A percentile compares a stretch with the other conserved stretches of the same genome.
These are phyloP conservation scores for Mycena crocata DNA, from an alignment of 768 basidiomycete species.

Conservation along the genomic window DNA sequence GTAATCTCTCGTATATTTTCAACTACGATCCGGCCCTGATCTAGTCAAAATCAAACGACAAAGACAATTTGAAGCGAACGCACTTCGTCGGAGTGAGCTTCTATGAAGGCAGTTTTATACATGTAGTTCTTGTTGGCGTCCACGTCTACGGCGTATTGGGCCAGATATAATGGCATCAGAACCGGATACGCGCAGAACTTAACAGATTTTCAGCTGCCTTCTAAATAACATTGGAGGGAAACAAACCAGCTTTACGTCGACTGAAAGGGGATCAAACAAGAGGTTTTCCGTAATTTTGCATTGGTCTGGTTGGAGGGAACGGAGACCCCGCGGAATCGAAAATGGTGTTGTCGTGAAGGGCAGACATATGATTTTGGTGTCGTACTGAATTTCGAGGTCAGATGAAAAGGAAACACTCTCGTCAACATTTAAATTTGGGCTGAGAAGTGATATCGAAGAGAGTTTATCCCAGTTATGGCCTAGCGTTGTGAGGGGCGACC, in stretches of 20 bases:
- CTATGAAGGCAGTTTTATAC: slow-evolving; percentile 42
- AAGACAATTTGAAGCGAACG: slow-evolving; percentile 15
- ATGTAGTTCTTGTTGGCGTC: not conserved
- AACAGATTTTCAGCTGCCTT: not conserved
- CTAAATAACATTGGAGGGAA: slow-evolving; percentile 16
- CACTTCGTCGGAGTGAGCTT: slow-evolving; percentile 46
- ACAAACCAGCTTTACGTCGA: slow-evolving; percentile 58
- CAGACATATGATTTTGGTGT: slow-evolving; percentile 62
- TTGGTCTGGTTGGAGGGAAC: slow-evolving; percentile 48
- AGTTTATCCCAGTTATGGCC: slow-evolving; percentile 60
- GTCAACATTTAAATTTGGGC: slow-evolving; percentile 36
- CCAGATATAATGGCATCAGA: slow-evolving; percentile 72
- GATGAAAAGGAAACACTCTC: slow-evolving; percentile 60
- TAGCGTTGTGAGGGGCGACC: slow-evolving; percentile 33
- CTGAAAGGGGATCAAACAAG: slow-evolving; percentile 55
- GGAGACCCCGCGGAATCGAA: slow-evolving; percentile 53
- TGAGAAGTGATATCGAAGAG: slow-evolving; percentile 55
- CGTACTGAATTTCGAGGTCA: slow-evolving; percentile 60
- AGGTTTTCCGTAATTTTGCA: slow-evolving; percentile 51
- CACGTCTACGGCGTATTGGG: slow-evolving; percentile 54
- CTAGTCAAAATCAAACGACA: not conserved
- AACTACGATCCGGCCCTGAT: slow-evolving; percentile 22
- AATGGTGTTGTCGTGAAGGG: slow-evolving; percentile 70
- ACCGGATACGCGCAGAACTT: slow-evolving; percentile 73
- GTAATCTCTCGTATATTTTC: slow-evolving; percentile 4